These are phyloP conservation scores for Sophora flavescens DNA, from an alignment of 306 rosid species.

Conservation along the genomic window DNA sequence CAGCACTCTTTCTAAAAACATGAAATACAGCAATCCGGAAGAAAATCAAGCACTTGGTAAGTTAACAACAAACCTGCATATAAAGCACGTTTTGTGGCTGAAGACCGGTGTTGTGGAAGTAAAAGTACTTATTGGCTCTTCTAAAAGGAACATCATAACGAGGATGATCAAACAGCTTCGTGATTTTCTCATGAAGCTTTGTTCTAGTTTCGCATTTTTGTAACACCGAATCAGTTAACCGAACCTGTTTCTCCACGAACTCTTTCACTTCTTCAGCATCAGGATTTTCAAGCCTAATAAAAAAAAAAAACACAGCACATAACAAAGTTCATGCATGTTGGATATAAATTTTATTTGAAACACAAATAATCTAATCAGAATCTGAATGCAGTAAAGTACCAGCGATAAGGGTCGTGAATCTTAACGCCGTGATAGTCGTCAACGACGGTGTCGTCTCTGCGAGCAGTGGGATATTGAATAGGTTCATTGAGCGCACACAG, in stretches of 20 bases:
- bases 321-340: neutral
- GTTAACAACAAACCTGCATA: constrained; percentile 60
- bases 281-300: constrained; percentile 87
- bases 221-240: constrained; percentile 72
- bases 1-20: too few species aligned
- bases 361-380: too few species aligned
- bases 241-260: constrained; percentile 77
- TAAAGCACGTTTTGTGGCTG: constrained; percentile 80
- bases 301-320: neutral
- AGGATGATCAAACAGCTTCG: constrained; percentile 81
- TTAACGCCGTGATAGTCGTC: constrained; percentile 78
- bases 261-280: constrained; percentile 84
- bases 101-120: constrained; percentile 89
- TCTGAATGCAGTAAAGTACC: constrained; percentile 49
- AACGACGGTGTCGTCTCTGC: constrained; percentile 73
- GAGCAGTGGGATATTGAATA: constrained; percentile 67
- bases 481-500: constrained; percentile 47
- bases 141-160: constrained; percentile 77
- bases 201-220: constrained; percentile 60
- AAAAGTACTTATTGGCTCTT: constrained; percentile 69
- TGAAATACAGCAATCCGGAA: too few species aligned
- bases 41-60: too few species aligned
- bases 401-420: constrained; percentile 80
- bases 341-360: too few species aligned
- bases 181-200: constrained; percentile 67